Evolutionary conservation across 1,139 yeast species (phyloP), one percentile per base, ranked within the genome.

Genomic region (Geotrichum histeridarum): DNA sequence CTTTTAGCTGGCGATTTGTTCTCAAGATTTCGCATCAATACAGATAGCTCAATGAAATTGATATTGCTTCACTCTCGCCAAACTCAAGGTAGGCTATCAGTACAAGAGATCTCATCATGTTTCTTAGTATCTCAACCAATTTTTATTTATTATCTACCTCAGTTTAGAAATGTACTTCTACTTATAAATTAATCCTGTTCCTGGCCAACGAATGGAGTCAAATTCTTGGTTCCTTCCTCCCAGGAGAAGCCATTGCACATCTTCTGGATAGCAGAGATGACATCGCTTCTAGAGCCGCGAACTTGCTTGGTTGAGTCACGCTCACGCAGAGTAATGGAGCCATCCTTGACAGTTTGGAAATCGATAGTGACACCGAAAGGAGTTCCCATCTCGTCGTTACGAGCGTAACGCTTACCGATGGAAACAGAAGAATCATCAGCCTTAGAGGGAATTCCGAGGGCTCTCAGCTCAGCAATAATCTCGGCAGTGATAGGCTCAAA

Each of bases 341-440:
- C 82, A 68, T 94, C 98, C 71, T 86, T 83, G 60, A 86, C 81
- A 53, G 96, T 85, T 62, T 94, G 98, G 72, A 94, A 94, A 74
- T 94, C 99, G 65, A 94, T 86, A 62, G 99, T 94, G 72, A 94
- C 82, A 73, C 99, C 99, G 69, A 93, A 94, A 64, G 99, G 99
- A 57, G 99, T 94, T 73, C 99, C 99, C 71, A 94, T 82, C 76
- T 94, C 99, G 73, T 94, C 99, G 72, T 94, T 94, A 78, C 99
- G 88, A 59, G 99, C 91, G 68, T 94, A 94, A 77, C 99, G 86
- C 78, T 91, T 89, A 76, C 99, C 99, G 66, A 94, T 93, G 33
- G 98, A 89, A 37, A 96, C 98, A 67, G 95, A 86, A 15, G 98
- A 90, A 71, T 94, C 99, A 71, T 94, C 99, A 57, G 91, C 85